These are phyloP conservation scores for Suillus brevipes DNA, from an alignment of 768 basidiomycete genomes.

Conservation along the genomic window DNA sequence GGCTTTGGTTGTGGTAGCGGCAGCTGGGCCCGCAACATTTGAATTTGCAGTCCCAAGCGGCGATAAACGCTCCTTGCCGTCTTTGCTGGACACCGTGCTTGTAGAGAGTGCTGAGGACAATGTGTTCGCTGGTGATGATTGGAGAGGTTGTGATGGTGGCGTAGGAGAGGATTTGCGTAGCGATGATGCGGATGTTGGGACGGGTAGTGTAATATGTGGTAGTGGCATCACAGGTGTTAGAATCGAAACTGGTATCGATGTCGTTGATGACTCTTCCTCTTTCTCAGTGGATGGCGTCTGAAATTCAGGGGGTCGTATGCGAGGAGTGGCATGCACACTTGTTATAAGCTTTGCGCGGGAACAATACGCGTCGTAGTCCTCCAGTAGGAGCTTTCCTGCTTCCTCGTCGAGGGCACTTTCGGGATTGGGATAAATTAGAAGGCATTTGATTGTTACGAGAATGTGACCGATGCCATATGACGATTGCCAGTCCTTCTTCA, in stretches of 20 bases:
- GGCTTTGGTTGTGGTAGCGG: slow-evolving; percentile 51
- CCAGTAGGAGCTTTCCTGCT: slow-evolving; percentile 87
- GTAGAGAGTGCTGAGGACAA: slow-evolving; percentile 41
- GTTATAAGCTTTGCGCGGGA: slow-evolving; percentile 86
- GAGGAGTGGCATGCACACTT: slow-evolving; percentile 86
- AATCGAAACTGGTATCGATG: slow-evolving; percentile 9
- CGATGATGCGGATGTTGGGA: slow-evolving; percentile 43
- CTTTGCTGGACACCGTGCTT: slow-evolving; percentile 29
- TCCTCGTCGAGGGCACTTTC: slow-evolving; percentile 96
- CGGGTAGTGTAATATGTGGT: slow-evolving; percentile 23
- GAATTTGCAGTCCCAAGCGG: slow-evolving; percentile 73
- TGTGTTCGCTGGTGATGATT: slow-evolving; percentile 39
- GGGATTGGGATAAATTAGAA: slow-evolving; percentile 95
- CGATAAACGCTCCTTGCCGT: slow-evolving; percentile 61
- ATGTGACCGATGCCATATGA: slow-evolving; percentile 91
- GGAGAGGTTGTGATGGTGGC: slow-evolving; percentile 39
- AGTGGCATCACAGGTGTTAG: slow-evolving; percentile 23
- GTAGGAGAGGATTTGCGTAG: slow-evolving; percentile 46
- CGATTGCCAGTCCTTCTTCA: slow-evolving; percentile 97
- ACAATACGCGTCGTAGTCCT: slow-evolving; percentile 88
- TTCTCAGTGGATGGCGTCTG: slow-evolving; percentile 42
- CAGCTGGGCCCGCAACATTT: slow-evolving; percentile 49
- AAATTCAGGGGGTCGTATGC: slow-evolving; percentile 72
- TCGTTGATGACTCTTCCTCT: slow-evolving; percentile 18
- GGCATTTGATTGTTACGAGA: slow-evolving; percentile 89